Percentiles rank a stretch among this genome's conserved stretches.
phyloP scores from a whole-genome alignment of 495 filamentous ascomycete species.

The Glonium stellatum region DNA sequence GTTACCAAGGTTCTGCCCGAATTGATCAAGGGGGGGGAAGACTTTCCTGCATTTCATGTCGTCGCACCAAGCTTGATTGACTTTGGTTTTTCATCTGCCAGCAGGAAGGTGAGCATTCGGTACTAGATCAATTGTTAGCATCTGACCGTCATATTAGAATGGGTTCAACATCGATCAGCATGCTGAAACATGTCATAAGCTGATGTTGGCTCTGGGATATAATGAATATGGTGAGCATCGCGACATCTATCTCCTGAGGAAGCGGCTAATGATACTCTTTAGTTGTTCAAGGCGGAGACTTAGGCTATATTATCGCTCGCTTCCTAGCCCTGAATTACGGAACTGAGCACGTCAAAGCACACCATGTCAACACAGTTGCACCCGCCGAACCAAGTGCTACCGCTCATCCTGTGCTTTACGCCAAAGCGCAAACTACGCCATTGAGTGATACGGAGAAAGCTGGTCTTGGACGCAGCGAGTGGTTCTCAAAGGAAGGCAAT shows the following conservation, averaged over 20 bases:
- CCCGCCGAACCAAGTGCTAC: conserved; percentile 28
- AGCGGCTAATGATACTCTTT: too few relatives aligned
- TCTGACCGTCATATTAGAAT: conserved; percentile 40
- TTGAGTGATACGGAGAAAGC: conserved; percentile 30
- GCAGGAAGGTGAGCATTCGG: too few relatives aligned
- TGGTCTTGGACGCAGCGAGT: conserved; percentile 28
- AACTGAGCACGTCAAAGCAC: conserved; percentile 52
- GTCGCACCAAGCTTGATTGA: conserved; percentile 66
- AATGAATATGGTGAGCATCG: too few relatives aligned
- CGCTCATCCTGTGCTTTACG: conserved; percentile 38
- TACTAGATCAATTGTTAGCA: too few relatives aligned
- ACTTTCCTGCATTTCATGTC: conserved; percentile 56
- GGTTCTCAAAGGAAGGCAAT: conserved; percentile 34
- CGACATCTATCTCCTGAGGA: too few relatives aligned
- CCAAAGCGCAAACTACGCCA: conserved; percentile 35
- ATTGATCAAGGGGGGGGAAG: conserved; percentile 37
- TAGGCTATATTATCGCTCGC: conserved; percentile 55
- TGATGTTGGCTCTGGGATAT: conserved; percentile 65
- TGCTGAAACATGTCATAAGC: conserved; percentile 52
- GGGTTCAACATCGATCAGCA: conserved; percentile 53
- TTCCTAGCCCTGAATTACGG: conserved; percentile 47
- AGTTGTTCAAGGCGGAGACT: conserved; percentile 60
- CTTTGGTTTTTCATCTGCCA: too few relatives aligned
- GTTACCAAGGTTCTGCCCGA: conserved; percentile 53
- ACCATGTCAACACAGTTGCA: conserved; percentile 54